Conservation (phyloP, 441 rosid species). For the Adansonia rubrostipa region DNA sequence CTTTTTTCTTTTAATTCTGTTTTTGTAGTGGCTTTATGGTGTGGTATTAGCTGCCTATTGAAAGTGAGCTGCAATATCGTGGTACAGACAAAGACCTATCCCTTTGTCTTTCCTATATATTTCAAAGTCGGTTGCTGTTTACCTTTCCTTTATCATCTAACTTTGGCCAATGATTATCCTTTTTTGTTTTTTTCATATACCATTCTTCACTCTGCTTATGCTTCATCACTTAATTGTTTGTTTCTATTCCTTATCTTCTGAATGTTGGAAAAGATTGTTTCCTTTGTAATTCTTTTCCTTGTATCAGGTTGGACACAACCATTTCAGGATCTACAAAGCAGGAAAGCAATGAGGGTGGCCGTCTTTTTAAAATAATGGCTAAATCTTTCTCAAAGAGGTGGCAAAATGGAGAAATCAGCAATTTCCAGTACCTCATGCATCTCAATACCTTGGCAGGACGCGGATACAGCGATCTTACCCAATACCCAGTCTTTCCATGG, state of each 20-base stretch:
- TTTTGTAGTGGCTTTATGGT: constrained; percentile 19
- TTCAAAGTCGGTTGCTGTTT: neutral
- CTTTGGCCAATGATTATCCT: neutral
- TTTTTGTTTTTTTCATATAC: neutral
- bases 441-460: constrained; percentile 99
- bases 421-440: constrained; percentile 99
- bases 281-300: constrained; percentile 25
- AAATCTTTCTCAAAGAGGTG: constrained; percentile 99
- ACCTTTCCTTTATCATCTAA: constrained; percentile 15
- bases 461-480: constrained; percentile 99
- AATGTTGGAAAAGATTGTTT: neutral
- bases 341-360: constrained; percentile 93
- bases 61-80: constrained; percentile 8
- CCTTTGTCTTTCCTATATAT: constrained; percentile 8
- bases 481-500: constrained; percentile 99
- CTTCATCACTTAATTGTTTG: neutral
- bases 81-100: neutral
- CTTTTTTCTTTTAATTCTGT: neutral
- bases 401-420: constrained; percentile 99
- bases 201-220: constrained; percentile 20
- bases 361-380: constrained; percentile 91
- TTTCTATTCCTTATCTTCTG: constrained; percentile 16
- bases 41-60: constrained; percentile 1
- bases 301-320: constrained; percentile 91
- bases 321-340: constrained; percentile 95